These are phyloP conservation scores for Epichloe sp. DNA, from an alignment of 2,329 filamentous ascomycete species.

Conservation along the genomic window DNA sequence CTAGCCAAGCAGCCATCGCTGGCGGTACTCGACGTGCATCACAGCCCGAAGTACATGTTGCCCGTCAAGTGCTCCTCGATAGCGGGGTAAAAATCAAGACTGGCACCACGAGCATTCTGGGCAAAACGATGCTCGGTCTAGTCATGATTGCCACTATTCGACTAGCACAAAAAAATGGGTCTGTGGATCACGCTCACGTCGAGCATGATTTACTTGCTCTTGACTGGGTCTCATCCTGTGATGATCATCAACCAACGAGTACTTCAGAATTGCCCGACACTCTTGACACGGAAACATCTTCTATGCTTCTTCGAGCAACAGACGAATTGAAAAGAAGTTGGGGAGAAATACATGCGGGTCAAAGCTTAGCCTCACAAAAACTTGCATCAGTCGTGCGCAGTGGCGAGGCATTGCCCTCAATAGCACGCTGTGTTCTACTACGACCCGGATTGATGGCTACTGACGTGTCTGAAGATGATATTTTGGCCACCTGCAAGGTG, in stretches of 20 bases:
- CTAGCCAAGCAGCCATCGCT: slow-evolving; percentile 38
- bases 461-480: background rate
- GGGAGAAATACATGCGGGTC: background rate
- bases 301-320: slow-evolving; percentile 1
- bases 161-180: slow-evolving; percentile 18
- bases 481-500: background rate
- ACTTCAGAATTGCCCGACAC: background rate
- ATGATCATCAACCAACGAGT: slow-evolving; percentile 23
- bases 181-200: background rate
- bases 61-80: slow-evolving; percentile 48
- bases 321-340: slow-evolving; percentile 1
- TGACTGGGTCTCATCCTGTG: slow-evolving; percentile 48
- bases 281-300: background rate
- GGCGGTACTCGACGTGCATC: slow-evolving; percentile 31
- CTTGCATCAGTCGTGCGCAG: background rate
- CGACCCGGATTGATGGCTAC: background rate
- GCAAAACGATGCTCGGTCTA: slow-evolving; percentile 8
- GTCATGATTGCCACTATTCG: slow-evolving; percentile 50
- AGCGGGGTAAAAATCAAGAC: slow-evolving; percentile 15
- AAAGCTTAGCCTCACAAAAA: background rate
- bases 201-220: slow-evolving; percentile 22
- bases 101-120: background rate
- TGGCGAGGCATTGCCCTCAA: background rate
- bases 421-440: background rate
- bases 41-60: slow-evolving; percentile 48